A percentile compares a stretch with the other conserved stretches of the same genome.
Conservation (phyloP, 1,139 yeast genomes). For the Blastobotrys illinoisensis region DNA sequence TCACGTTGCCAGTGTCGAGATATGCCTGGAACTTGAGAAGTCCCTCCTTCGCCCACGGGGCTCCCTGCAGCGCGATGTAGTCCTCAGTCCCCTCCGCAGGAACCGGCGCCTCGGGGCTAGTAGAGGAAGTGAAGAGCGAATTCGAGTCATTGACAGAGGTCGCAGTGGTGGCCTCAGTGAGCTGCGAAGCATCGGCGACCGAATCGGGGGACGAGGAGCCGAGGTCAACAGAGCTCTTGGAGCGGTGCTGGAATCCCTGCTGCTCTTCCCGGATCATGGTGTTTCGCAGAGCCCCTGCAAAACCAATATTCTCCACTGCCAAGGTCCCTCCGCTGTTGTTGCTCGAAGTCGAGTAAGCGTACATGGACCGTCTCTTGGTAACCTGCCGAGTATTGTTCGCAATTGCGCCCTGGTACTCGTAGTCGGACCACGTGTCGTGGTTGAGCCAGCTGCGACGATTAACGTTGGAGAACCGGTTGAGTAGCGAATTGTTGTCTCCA, state of each 20-base stretch:
- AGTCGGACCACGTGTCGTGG: conserved; percentile 22
- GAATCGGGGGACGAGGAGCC: not conserved
- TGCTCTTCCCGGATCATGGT: conserved; percentile 28
- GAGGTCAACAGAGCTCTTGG: conserved; percentile 4
- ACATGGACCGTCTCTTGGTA: conserved; percentile 18
- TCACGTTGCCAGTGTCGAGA: conserved; percentile 23
- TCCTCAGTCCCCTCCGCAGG: not conserved
- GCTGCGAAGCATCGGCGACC: conserved; percentile 2
- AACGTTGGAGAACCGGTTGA: conserved; percentile 15
- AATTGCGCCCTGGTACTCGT: conserved; percentile 22
- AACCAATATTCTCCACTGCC: conserved; percentile 25
- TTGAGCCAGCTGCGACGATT: conserved; percentile 25
- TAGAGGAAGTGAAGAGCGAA: not conserved
- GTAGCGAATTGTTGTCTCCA: conserved; percentile 11
- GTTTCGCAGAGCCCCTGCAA: conserved; percentile 30
- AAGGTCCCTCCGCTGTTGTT: not conserved
- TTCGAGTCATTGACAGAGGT: not conserved
- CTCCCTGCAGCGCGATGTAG: conserved; percentile 54
- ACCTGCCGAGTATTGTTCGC: conserved; percentile 11
- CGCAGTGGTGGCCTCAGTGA: not conserved
- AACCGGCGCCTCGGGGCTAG: not conserved
- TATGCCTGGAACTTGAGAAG: conserved; percentile 48
- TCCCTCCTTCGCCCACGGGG: conserved; percentile 81
- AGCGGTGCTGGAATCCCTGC: not conserved
- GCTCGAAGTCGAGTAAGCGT: conserved; percentile 12